Evolutionary conservation across 352 stramenopile species (phyloP).

Genomic region (Hyaloperonospora arabidopsidis): DNA sequence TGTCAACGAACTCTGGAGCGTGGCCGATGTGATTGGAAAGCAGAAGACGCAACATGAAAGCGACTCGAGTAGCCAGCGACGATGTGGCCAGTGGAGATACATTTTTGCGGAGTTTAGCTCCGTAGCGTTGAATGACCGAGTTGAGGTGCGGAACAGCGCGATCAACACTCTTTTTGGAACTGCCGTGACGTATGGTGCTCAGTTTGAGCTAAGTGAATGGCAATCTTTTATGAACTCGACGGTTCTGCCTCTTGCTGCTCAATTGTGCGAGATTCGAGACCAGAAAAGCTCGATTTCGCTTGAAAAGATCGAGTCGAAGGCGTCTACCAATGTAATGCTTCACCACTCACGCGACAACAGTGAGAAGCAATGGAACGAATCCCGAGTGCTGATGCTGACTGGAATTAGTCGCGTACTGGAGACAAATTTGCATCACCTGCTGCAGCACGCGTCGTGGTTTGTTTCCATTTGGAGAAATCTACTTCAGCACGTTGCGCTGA

Average conservation of each 20-base stretch:
- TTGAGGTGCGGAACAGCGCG: slow-evolving; percentile 94
- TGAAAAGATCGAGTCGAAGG: slow-evolving; percentile 16
- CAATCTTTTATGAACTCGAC: slow-evolving; percentile 90
- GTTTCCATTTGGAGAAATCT: slow-evolving; percentile 52
- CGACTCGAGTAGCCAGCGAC: slow-evolving; percentile 14
- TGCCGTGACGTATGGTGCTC: slow-evolving; percentile 89
- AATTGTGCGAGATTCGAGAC: slow-evolving; percentile 42
- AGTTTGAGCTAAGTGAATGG: slow-evolving; percentile 89
- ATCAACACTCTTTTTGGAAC: slow-evolving; percentile 97
- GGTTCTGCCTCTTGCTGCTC: slow-evolving; percentile 84
- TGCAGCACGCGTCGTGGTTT: slow-evolving; percentile 59
- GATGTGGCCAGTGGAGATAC: slow-evolving; percentile 47
- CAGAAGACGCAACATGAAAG: slow-evolving; percentile 23
- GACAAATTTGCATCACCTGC: slow-evolving; percentile 65
- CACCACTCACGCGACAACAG: slow-evolving; percentile 94
- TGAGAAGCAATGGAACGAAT: slow-evolving; percentile 96
- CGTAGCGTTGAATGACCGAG: slow-evolving; percentile 87
- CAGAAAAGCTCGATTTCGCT: slow-evolving; percentile 10
- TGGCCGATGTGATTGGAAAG: slow-evolving; percentile 83
- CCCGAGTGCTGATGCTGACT: slow-evolving; percentile 90
- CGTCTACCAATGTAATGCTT: slow-evolving; percentile 52
- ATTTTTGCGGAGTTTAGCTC: slow-evolving; percentile 76
- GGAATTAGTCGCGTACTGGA: slow-evolving; percentile 91
- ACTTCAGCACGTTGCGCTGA: slow-evolving; percentile 50
- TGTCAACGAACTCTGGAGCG: slow-evolving; percentile 94